Evolutionary conservation across 163 green algal genomes (phyloP).

Genomic region (Trebouxiophyceae sp.): DNA sequence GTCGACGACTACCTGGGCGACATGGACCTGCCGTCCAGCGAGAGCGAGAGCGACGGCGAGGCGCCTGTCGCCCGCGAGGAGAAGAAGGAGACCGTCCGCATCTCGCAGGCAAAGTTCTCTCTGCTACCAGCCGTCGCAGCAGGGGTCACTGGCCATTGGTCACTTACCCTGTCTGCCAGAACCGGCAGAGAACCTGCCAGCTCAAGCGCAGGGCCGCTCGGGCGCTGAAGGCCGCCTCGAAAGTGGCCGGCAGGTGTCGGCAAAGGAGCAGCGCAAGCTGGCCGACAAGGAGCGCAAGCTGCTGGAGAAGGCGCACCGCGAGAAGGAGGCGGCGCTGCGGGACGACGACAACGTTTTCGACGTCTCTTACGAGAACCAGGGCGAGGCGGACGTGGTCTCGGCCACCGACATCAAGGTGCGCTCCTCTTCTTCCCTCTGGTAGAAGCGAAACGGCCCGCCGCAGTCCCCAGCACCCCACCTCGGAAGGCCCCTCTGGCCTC

Average conservation of each 20-base stretch:
- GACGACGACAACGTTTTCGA: conserved; percentile 98
- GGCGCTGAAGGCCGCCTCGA: no score
- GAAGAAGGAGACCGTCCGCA: neutral
- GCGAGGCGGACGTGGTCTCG: conserved; percentile 35
- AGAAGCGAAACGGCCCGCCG: neutral
- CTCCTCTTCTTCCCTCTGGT: neutral
- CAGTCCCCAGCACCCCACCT: no score
- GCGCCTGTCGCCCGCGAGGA: neutral
- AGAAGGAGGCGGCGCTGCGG: conserved; percentile 79
- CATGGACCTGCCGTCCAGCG: conserved; percentile 39
- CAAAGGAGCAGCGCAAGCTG: conserved; percentile 30
- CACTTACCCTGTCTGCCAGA: no score
- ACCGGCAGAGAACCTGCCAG: no score
- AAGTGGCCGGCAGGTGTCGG: no score
- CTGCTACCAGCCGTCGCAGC: no score
- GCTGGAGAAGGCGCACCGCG: conserved; percentile 59
- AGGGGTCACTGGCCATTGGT: no score
- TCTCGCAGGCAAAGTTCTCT: neutral
- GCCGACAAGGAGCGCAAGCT: conserved; percentile 83
- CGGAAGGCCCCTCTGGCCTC: no score
- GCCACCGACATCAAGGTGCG: conserved; percentile 92
- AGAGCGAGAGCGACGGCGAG: neutral
- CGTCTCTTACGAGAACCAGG: conserved; percentile 75
- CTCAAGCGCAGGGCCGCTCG: no score
- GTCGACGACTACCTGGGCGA: conserved; percentile 42